Base-by-base conservation (phyloP, 83 land plant species). In the Picea mariana region DNA sequence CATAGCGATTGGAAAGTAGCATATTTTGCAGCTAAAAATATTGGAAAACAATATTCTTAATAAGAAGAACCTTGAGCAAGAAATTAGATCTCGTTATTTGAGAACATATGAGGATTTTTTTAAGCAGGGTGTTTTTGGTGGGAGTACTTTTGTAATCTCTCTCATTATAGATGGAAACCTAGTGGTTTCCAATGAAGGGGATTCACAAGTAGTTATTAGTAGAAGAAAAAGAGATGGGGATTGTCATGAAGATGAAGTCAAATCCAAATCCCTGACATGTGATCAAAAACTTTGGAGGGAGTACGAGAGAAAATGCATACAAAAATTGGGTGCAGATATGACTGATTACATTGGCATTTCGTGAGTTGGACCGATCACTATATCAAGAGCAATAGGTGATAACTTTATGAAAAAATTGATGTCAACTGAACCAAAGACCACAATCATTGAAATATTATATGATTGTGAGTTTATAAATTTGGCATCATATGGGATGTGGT, bases 401-500 rank as follows among this genome's bases (percentile, higher is more conserved):
- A 75, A 77, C 18, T 85, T 83, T 81, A 23, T 92, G 80, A 94
- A 94, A 85, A 61, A 86, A 67, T 92, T 91, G 92, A 72, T 94
- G 5, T 65, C 86, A 18, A 81, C 90, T 47, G 92, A 92, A 79
- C 97, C 97, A n/a, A 92, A 92, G 9, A 85, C 84, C 66, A 81
- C 31, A 26, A 83, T 64, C 49, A 16, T 92, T 5, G 58, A 59
- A 0, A 44, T 94, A 9, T 83, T 84, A 20, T 40, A 81, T 49
- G 92, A 94, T 34, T 90, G 87, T 83, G 90, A 92, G 76, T 92
- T 89, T 75, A 72, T 94, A 31, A 83, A 92, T 21, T 23, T 94
- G 69, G 97, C 97, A 47, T 89, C 95, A 42, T 95, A 94, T 89
- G 95, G 93, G 2, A 83, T 94, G 20, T 92, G 97, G 97, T 93